These are phyloP conservation scores for Tuber brumale DNA, from an alignment of 495 filamentous ascomycete species.

Conservation along the genomic window DNA sequence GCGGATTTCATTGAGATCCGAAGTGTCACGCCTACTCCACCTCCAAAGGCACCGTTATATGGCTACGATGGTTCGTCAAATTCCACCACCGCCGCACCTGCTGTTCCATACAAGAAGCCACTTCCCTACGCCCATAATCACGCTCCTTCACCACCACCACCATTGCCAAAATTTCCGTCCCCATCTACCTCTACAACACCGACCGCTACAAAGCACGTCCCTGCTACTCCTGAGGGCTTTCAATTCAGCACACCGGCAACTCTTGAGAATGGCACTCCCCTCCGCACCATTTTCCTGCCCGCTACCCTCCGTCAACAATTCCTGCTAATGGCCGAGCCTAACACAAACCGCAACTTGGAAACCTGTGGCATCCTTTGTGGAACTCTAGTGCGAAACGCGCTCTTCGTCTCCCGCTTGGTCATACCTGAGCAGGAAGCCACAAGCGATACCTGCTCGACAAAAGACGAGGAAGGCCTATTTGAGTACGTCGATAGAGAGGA, in stretches of 20 bases:
- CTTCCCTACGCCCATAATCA: slow-evolving; percentile 8
- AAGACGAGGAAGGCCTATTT: slow-evolving; percentile 73
- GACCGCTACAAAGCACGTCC: slow-evolving; percentile 43
- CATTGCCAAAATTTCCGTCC: slow-evolving; percentile 3
- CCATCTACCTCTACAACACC: slow-evolving; percentile 36
- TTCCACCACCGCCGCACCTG: slow-evolving; percentile 6
- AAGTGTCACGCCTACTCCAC: slow-evolving; percentile 43
- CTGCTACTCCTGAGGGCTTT: slow-evolving; percentile 45
- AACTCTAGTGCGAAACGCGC: slow-evolving; percentile 79
- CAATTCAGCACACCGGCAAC: slow-evolving; percentile 82
- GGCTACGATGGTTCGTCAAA: slow-evolving; percentile 31
- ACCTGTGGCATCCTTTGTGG: slow-evolving; percentile 93
- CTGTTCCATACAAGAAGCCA: slow-evolving; percentile 6
- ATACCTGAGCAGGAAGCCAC: slow-evolving; percentile 88
- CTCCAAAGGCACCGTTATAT: slow-evolving; percentile 52
- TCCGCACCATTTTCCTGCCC: slow-evolving; percentile 84
- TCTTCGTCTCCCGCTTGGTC: slow-evolving; percentile 80
- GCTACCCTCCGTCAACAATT: slow-evolving; percentile 64
- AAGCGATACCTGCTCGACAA: slow-evolving; percentile 86
- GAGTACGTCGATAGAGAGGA: slow-evolving; percentile 83
- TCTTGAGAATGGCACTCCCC: slow-evolving; percentile 76
- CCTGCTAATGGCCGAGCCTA: slow-evolving; percentile 61
- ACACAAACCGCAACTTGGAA: slow-evolving; percentile 76
- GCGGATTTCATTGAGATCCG: slow-evolving; percentile 23
- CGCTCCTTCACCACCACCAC: slow-evolving; percentile 8